Conservation (phyloP, 768 basidiomycete genomes). For the Paxillus involutus region DNA sequence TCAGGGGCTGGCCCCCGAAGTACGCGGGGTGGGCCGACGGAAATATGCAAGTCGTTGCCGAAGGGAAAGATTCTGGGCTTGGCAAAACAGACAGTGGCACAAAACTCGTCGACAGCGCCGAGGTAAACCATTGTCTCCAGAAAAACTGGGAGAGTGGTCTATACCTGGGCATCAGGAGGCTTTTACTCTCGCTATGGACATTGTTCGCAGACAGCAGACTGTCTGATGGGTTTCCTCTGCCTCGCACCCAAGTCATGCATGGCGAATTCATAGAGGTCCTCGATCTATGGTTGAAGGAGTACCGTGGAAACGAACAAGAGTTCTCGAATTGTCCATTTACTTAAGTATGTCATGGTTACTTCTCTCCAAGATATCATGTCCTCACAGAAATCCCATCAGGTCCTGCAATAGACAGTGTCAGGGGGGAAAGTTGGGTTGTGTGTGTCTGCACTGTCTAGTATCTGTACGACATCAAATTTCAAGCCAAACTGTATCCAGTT, state of each 20-base stretch:
- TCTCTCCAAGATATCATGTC: too few species aligned
- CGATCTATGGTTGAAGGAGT: neutral
- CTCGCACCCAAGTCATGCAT: neutral
- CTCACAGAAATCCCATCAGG: too few species aligned
- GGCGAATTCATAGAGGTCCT: neutral
- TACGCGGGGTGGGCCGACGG: neutral
- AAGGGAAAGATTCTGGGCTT: neutral
- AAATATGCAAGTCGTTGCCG: neutral
- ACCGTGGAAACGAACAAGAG: neutral
- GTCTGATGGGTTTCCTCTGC: rapidly evolving
- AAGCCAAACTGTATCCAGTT: too few species aligned
- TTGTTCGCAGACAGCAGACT: neutral
- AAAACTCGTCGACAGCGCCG: rapidly evolving
- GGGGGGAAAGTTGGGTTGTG: too few species aligned
- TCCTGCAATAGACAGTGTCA: too few species aligned
- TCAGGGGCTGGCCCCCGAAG: neutral
- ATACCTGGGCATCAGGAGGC: neutral
- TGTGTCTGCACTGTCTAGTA: too few species aligned
- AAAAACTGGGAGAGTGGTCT: neutral
- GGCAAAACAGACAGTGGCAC: neutral
- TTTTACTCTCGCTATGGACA: neutral
- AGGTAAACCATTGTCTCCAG: neutral
- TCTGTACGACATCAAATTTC: too few species aligned
- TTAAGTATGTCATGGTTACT: too few species aligned
- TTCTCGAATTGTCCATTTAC: neutral